Conservation (phyloP, 2,329 filamentous ascomycete species). For the Exophiala spinifera region DNA sequence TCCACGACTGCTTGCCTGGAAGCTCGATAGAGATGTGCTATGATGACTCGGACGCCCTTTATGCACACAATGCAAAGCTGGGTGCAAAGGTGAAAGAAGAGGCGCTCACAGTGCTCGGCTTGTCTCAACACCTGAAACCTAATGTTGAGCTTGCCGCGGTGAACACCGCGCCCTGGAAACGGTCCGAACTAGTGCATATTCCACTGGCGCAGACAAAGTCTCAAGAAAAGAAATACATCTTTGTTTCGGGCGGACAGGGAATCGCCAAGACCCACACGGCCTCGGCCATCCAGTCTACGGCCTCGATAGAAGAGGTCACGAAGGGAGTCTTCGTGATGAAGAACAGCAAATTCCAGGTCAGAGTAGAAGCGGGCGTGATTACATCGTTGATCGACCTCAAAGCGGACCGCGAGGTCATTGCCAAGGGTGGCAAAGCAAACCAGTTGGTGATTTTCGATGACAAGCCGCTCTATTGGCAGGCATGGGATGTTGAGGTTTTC, state of each 20-base stretch:
- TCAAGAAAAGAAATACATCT: constrained; percentile 36
- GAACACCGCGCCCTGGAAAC: constrained; percentile 85
- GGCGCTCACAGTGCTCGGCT: constrained; percentile 64
- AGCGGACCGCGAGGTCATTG: constrained; percentile 72
- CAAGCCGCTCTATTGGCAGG: constrained; percentile 95
- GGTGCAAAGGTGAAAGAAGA: constrained; percentile 70
- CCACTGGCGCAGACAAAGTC: constrained; percentile 38
- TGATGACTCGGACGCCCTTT: constrained; percentile 88
- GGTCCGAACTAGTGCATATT: constrained; percentile 69
- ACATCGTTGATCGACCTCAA: constrained; percentile 77
- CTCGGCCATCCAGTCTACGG: constrained; percentile 31
- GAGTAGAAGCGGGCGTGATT: constrained; percentile 72
- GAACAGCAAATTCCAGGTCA: constrained; percentile 72
- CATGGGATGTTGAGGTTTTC: constrained; percentile 97
- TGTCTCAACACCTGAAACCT: constrained; percentile 46
- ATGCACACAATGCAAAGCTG: constrained; percentile 75
- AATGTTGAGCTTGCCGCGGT: constrained; percentile 59
- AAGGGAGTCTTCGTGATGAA: constrained; percentile 71
- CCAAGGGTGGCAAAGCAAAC: constrained; percentile 71
- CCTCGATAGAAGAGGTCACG: constrained; percentile 50
- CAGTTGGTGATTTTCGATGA: constrained; percentile 95
- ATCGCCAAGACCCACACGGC: constrained; percentile 36
- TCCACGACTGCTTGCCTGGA: constrained; percentile 94
- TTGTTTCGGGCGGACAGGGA: constrained; percentile 49
- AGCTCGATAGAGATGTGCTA: constrained; percentile 98